Conservation (phyloP, 352 stramenopile genomes). For the Phytophthora podocarpi region DNA sequence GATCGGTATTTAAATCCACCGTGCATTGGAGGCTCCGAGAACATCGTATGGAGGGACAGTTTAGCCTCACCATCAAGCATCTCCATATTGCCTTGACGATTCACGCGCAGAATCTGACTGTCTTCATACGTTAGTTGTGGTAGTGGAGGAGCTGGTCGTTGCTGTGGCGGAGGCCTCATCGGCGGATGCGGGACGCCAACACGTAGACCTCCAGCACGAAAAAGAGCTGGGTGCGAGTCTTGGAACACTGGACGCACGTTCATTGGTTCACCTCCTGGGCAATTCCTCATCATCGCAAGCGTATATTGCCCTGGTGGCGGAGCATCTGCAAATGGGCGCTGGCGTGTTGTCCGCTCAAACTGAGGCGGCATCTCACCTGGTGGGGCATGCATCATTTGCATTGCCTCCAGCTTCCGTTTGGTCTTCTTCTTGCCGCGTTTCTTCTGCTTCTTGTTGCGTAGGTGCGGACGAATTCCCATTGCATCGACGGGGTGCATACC, state of each 20-base stretch:
- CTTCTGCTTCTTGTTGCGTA: constrained; percentile 64
- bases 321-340: constrained; percentile 26
- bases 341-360: constrained; percentile 46
- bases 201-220: constrained; percentile 8
- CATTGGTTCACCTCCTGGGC: constrained; percentile 13
- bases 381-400: constrained; percentile 33
- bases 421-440: constrained; percentile 80
- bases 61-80: constrained; percentile 42
- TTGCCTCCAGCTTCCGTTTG: constrained; percentile 74
- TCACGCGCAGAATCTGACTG: constrained; percentile 77
- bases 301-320: constrained; percentile 22
- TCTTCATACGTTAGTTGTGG: constrained; percentile 38
- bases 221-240: constrained; percentile 17
- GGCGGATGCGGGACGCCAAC: constrained; percentile 9
- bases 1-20: constrained; percentile 56
- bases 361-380: constrained; percentile 7
- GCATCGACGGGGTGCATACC: constrained; percentile 7
- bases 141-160: constrained; percentile 1
- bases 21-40: constrained; percentile 15
- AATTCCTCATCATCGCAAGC: constrained; percentile 34
- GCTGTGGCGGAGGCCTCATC: constrained; percentile 9
- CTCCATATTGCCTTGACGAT: constrained; percentile 64
- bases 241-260: constrained; percentile 27
- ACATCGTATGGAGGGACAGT: constrained; percentile 8
- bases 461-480: constrained; percentile 16